Evolutionary conservation across 129 eudicot species (phyloP).

Genomic region (Artemisia argyi): DNA sequence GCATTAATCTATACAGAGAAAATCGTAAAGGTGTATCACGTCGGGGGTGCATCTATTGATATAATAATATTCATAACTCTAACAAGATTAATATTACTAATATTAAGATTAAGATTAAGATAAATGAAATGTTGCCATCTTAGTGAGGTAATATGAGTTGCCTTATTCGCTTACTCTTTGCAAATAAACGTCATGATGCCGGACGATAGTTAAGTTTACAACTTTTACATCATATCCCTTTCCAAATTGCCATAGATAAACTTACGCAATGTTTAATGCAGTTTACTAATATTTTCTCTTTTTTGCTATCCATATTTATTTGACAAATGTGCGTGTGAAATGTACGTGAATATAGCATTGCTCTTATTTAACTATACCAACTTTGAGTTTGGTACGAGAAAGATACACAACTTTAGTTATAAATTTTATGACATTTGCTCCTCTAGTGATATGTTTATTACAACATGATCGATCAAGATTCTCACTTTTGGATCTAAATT

Average conservation of each 20-base stretch:
- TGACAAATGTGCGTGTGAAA: too few species aligned
- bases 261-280: too few species aligned
- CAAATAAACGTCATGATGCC: conserved; percentile 23
- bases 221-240: not conserved
- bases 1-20: not conserved
- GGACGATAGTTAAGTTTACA: conserved; percentile 13
- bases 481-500: too few species aligned
- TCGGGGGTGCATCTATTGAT: conserved; percentile 12
- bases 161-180: not conserved
- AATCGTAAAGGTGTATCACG: conserved; percentile 23
- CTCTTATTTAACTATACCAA: too few species aligned
- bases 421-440: too few species aligned
- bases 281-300: too few species aligned
- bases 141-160: conserved; percentile 27
- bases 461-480: too few species aligned
- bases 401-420: too few species aligned
- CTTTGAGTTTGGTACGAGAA: too few species aligned
- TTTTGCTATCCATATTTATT: too few species aligned
- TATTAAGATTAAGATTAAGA: not conserved
- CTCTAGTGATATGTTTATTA: too few species aligned
- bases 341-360: too few species aligned
- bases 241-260: not conserved
- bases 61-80: conserved; percentile 10
- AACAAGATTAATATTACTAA: not conserved
- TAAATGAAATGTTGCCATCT: conserved; percentile 15